Conservation (phyloP, 495 filamentous ascomycete species). For the Annulohypoxylon nitens region DNA sequence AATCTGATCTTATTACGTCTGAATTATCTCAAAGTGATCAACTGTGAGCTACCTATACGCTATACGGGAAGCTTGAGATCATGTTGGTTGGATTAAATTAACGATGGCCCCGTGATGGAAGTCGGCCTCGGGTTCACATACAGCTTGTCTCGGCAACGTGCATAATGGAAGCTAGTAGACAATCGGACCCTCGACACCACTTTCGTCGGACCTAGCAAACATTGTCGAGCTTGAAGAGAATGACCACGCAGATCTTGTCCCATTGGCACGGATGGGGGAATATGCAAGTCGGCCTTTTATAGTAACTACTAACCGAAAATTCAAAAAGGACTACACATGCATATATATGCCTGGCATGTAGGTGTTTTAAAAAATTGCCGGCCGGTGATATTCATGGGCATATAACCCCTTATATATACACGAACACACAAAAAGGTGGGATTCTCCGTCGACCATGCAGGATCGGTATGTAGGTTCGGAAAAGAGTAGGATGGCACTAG, state of each 20-base stretch:
- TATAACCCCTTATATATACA: background rate
- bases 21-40: background rate
- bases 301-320: conserved; percentile 18
- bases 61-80: background rate
- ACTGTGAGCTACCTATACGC: background rate
- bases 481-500: background rate
- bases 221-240: background rate
- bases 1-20: conserved; percentile 3
- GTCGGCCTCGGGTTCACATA: conserved; percentile 8
- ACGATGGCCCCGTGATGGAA: background rate
- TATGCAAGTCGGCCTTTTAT: conserved; percentile 23
- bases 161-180: conserved; percentile 26
- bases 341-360: conserved; percentile 3
- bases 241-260: conserved; percentile 7
- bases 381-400: conserved; percentile 15
- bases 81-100: conserved; percentile 1
- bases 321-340: conserved; percentile 5
- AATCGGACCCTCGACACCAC: background rate
- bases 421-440: background rate
- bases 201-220: conserved; percentile 20
- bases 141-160: conserved; percentile 30
- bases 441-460: conserved; percentile 36
- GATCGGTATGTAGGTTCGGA: conserved; percentile 14
- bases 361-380: conserved; percentile 30
- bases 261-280: conserved; percentile 37